Conservation (phyloP, 345 rosid genomes). For the Psidium guajava region DNA sequence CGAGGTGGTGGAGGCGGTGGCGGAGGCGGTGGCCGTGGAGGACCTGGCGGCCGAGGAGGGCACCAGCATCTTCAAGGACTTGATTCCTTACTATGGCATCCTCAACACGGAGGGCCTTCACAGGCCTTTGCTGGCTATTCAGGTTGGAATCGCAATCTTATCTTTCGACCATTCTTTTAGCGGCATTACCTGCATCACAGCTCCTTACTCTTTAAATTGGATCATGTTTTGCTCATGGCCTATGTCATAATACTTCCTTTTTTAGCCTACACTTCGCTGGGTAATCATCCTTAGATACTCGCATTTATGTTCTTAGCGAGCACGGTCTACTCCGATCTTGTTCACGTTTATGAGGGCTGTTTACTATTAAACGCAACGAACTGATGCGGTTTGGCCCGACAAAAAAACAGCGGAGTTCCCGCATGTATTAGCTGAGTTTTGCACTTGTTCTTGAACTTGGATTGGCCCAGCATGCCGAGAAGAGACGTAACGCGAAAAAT, state of each 20-base stretch:
- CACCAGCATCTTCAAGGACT: constrained; percentile 36
- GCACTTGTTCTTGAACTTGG: neutral
- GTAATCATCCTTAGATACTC: neutral
- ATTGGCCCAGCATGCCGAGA: neutral
- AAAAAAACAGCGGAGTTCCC: neutral
- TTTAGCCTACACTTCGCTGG: neutral
- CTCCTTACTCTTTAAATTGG: neutral
- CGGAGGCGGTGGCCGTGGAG: constrained; percentile 42
- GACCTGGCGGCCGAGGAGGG: constrained; percentile 67
- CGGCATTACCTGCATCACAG: neutral
- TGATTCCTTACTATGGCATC: constrained; percentile 59
- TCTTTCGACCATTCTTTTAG: neutral
- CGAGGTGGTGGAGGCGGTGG: constrained; percentile 51
- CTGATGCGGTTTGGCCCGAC: neutral
- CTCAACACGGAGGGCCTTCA: constrained; percentile 70
- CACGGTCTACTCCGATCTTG: neutral
- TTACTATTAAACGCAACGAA: neutral
- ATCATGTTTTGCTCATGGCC: neutral
- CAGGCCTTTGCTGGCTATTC: constrained; percentile 56
- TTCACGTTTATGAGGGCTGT: neutral
- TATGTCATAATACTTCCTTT: neutral
- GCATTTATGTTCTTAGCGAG: neutral
- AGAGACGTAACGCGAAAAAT: neutral
- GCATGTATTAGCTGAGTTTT: neutral
- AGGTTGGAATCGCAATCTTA: constrained; percentile 28